These are phyloP conservation scores for Dunaliella sp. DNA, from an alignment of 139 green algal species.

Conservation along the genomic window DNA sequence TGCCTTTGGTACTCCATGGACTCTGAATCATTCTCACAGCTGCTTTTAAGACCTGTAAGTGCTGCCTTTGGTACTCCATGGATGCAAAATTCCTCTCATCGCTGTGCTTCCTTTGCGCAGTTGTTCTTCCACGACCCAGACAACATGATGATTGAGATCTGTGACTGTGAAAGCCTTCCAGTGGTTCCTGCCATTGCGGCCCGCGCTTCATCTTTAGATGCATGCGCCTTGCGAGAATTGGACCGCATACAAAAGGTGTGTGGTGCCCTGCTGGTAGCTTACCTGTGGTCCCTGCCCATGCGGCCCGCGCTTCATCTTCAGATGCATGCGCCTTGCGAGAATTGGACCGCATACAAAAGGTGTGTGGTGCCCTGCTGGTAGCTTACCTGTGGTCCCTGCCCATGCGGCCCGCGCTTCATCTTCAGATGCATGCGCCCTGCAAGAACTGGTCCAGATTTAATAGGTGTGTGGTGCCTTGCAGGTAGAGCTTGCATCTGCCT, in stretches of 20 bases:
- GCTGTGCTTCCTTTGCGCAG: too few relatives aligned
- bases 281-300: slow-evolving; percentile 38
- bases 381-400: slow-evolving; percentile 47
- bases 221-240: neutral
- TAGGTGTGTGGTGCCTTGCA: neutral
- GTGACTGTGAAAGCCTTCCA: slow-evolving; percentile 66
- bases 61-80: too few relatives aligned
- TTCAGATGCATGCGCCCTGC: neutral
- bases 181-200: slow-evolving; percentile 27
- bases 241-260: neutral
- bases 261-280: slow-evolving; percentile 53
- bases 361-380: slow-evolving; percentile 38
- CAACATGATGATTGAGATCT: slow-evolving; percentile 73
- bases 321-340: neutral
- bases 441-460: neutral
- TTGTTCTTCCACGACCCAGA: slow-evolving; percentile 71
- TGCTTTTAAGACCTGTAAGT: too few relatives aligned
- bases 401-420: neutral
- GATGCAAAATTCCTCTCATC: too few relatives aligned
- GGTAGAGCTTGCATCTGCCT: slow-evolving; percentile 58
- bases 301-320: neutral
- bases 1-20: too few relatives aligned
- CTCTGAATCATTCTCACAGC: too few relatives aligned
- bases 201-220: neutral
- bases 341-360: neutral